Evolutionary conservation across 2,329 filamentous ascomycete genomes (phyloP), one percentile per base, ranked within the genome.

Genomic region (Microcera coccophila): DNA sequence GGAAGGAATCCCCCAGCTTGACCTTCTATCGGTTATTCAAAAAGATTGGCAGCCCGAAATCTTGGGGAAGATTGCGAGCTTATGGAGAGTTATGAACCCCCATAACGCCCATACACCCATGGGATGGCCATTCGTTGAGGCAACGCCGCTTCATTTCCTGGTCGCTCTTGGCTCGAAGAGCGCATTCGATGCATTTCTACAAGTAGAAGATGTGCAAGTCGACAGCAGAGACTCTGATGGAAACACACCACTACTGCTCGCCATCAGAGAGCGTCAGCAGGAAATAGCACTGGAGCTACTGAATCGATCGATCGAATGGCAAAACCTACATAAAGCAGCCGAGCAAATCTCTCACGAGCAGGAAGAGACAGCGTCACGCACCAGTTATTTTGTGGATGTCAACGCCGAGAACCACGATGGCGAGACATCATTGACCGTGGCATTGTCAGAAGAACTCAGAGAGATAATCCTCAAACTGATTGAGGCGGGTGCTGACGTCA

Each of bases 241-340:
- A 20, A 36, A 36, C 19, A 36, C 34, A 19, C 34, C 34, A 36
- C 19, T 36, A 19, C 34, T 18, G 8, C n/a, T 36, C 17, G 15
- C 34, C 34, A 36, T 36, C n/a, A 36, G 34, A 20, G 34, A 36
- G n/a, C n/a, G n/a, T 36, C 34, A 20, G 7, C 34, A 36, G 7
- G 19, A 36, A 18, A 36, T 36, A 9, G 34, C 34, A n/a, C 18
- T 36, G 9, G 19, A 18, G 17, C 34, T 36, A 9, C 19, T 36
- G 9, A 36, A 36, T 19, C 34, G 15, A 8, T 36, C 19, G 8
- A 36, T 21, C 19, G 34, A 36, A 36, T 18, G 15, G 19, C 34
- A 36, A 8, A 5, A 14, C n/a, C 34, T 7, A 26, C 12, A 26
- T 26, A 26, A 26, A 12, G 22, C 22, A 26, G 12, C 22, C 7